Evolutionary conservation across 2,329 filamentous ascomycete genomes (phyloP), one percentile per base, ranked within the genome.

Genomic region (Dryadomyces sulphureus): DNA sequence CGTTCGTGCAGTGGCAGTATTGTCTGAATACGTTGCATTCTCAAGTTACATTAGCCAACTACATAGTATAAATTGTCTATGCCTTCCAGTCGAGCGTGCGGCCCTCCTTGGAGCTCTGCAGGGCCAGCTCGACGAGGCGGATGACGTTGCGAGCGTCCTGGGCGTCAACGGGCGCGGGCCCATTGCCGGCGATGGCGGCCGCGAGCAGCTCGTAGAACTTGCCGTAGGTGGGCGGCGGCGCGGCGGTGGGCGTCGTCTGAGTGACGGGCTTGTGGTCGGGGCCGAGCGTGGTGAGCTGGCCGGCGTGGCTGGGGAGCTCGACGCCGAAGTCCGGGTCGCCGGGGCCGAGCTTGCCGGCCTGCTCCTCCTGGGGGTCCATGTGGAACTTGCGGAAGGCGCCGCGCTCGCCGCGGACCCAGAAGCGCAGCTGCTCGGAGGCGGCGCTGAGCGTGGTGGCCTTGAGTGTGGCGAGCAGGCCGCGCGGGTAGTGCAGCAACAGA

Each of bases 331-430:
- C 71, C 4, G 67, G 59, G 47, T 84, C 77, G 0, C 70, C 69
- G 7, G 78, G 77, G 58, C 68, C 72, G 53, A 74, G 61, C 8
- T 43, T 68, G 59, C 75, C 75, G 45, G 89, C 70, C 60, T 87
- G 81, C 47, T 79, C 75, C 64, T 92, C 85, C 61, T 90, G 84
- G 1, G 77, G 66, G 58, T 92, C 85, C 2, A 90, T 67, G 65
- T 75, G 81, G 62, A 81, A 90, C 42, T 48, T 48, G 27, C 38
- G 42, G 38, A 45, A 48, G 56, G 75, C 83, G 1, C 82, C 85
- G 61, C 80, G 78, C 17, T 75, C 75, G 20, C 85, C 85, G 22
- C 84, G 69, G 9, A 89, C 69, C 84, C 84, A 89, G 67, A 80
- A 90, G 35, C 84, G 68, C 49, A 82, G 66, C 65, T 90, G 84